phyloP scores from a whole-genome alignment of 495 filamentous ascomycete species.

The Cercophora scortea region DNA sequence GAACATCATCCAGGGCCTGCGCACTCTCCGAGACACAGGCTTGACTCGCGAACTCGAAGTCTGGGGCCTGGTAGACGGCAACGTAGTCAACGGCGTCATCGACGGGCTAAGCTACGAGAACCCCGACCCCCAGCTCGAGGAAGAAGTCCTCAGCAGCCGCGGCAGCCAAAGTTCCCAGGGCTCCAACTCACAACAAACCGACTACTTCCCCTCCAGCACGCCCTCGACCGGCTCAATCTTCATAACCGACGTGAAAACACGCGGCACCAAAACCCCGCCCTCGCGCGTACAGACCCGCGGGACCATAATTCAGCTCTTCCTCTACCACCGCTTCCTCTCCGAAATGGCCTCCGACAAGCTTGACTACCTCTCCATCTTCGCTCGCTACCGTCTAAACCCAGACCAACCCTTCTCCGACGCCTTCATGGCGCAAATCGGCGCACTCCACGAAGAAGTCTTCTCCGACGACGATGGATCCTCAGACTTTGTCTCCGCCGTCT shows the following conservation, averaged over 20 bases:
- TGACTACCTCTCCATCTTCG: slow-evolving; percentile 56
- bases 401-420: slow-evolving; percentile 61
- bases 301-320: slow-evolving; percentile 77
- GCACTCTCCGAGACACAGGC: slow-evolving; percentile 66
- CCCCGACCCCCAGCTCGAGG: slow-evolving; percentile 63
- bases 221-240: slow-evolving; percentile 63
- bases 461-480: slow-evolving; percentile 15
- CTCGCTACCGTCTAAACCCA: slow-evolving; percentile 60
- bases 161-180: slow-evolving; percentile 13
- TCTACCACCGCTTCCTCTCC: slow-evolving; percentile 83
- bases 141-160: slow-evolving; percentile 30
- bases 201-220: slow-evolving; percentile 46
- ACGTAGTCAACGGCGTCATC: slow-evolving; percentile 82
- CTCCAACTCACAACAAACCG: slow-evolving; percentile 16
- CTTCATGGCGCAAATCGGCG: slow-evolving; percentile 73
- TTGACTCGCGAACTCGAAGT: slow-evolving; percentile 84
- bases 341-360: slow-evolving; percentile 64
- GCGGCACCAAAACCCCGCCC: slow-evolving; percentile 54
- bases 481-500: slow-evolving; percentile 6
- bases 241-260: slow-evolving; percentile 85
- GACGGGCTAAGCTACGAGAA: slow-evolving; percentile 76
- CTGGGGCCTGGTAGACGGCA: slow-evolving; percentile 81
- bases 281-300: slow-evolving; percentile 61
- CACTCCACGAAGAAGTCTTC: slow-evolving; percentile 53
- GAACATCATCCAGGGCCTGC: slow-evolving; percentile 85